Evolutionary conservation across 441 rosid genomes (phyloP), one percentile per base, ranked within the genome.

Genomic region (Populus hybrid): DNA sequence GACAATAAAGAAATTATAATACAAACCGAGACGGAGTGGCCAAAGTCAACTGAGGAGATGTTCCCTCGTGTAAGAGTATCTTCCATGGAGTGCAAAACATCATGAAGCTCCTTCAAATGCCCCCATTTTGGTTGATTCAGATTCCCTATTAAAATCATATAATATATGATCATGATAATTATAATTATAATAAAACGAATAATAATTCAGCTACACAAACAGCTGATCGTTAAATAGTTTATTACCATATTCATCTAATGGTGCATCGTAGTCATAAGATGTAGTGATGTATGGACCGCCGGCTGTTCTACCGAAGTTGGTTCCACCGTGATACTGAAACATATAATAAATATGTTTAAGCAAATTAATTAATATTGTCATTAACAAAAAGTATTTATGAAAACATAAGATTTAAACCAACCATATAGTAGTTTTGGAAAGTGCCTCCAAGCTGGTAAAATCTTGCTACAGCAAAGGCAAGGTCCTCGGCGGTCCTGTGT

Each of bases 251-350:
- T 96, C 99, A 76, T 96, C 99, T 46, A 96, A 75, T 8, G 99
- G 99, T 70, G 98, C 98, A 84, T 96, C 97, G 59, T 94, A 96
- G 75, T 96, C 99, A 46, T 96, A 96, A 85, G 98, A 94, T 66
- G 98, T 93, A 75, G 92, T 90, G 81, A 89, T 87, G 86, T 94
- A 96, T 30, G 98, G 98, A 73, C 98, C 99, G 67, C 98, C 99
- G 59, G 99, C 92, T 67, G 97, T 94, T 80, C 99, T 94, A 69
- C 97, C 98, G 69, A 96, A 96, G 83, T 93, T 96, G 70, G 99
- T 94, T 76, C 99, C 99, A 78, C 99, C 99, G 78, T 92, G 97
- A 83, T 90, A 96, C 99, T 96, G 88, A 82, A 74, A 74, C 30
- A 28, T 67, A 46, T 46, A 46, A 14, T 46, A 3, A 28, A 63